phyloP scores from a whole-genome alignment of 495 filamentous ascomycete genomes.

The Lepidopterella palustris region DNA sequence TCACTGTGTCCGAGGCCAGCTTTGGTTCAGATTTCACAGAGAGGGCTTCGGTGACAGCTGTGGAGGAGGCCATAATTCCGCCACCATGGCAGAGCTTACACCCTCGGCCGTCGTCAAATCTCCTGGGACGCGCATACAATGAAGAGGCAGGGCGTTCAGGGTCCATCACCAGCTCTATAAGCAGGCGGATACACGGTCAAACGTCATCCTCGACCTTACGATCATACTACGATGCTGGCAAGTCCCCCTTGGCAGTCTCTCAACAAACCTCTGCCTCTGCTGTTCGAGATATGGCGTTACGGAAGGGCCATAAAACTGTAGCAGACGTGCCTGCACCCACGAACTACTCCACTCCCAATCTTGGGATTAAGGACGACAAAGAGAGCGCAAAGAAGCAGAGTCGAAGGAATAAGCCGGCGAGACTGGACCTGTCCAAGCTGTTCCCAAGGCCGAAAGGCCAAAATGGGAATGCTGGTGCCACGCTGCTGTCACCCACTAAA shows the following conservation, averaged over 20 bases:
- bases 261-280: conserved; percentile 39
- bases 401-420: conserved; percentile 30
- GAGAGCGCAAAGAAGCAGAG: conserved; percentile 4
- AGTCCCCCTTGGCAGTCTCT: conserved; percentile 30
- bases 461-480: neutral
- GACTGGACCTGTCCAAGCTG: conserved; percentile 33
- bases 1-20: conserved; percentile 30
- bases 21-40: conserved; percentile 24
- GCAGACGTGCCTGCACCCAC: conserved; percentile 11
- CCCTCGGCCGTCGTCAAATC: conserved; percentile 24
- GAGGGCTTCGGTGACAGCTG: conserved; percentile 11
- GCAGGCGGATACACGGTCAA: conserved; percentile 11
- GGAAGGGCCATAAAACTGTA: conserved; percentile 27
- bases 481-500: conserved; percentile 31
- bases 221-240: conserved; percentile 34
- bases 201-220: conserved; percentile 31
- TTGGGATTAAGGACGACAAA: neutral
- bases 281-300: conserved; percentile 33
- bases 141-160: conserved; percentile 5
- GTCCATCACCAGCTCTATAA: conserved; percentile 20
- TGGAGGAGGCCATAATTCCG: conserved; percentile 14
- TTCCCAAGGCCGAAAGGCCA: conserved; percentile 28
- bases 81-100: conserved; percentile 14
- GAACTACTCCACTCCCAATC: neutral
- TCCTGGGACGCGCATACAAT: conserved; percentile 16